These are phyloP conservation scores for Tephrocybe sp. DNA, from an alignment of 768 basidiomycete genomes.

Conservation along the genomic window DNA sequence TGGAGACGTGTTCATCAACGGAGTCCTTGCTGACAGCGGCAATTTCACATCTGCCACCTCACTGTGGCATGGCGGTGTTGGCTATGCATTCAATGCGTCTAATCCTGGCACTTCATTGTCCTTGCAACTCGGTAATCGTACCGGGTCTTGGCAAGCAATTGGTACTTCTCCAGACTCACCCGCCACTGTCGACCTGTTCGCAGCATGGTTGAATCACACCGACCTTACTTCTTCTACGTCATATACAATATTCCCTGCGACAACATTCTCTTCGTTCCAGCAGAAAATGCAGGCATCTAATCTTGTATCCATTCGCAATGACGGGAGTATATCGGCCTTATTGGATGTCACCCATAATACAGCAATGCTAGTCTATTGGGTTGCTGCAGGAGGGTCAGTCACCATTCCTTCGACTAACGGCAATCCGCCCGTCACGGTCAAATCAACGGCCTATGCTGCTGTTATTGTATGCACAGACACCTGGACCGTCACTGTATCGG, in stretches of 20 bases:
- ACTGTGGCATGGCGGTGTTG: conserved; percentile 67
- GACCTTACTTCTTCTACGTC: conserved; percentile 36
- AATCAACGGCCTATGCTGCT: conserved; percentile 41
- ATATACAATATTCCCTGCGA: conserved; percentile 61
- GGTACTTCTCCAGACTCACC: conserved; percentile 63
- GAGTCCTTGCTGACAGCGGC: conserved; percentile 15
- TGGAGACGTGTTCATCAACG: conserved; percentile 50
- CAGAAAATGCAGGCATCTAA: conserved; percentile 30
- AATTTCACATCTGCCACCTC: conserved; percentile 27
- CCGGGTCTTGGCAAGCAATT: conserved; percentile 62
- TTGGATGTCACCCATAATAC: conserved; percentile 42
- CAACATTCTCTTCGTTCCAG: conserved; percentile 38
- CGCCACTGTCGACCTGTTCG: conserved; percentile 59
- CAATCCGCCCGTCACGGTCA: conserved; percentile 30
- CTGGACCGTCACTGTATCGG: conserved; percentile 57
- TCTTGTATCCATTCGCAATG: conserved; percentile 45
- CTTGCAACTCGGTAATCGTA: conserved; percentile 45
- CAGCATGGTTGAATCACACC: conserved; percentile 57
- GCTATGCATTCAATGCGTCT: conserved; percentile 49
- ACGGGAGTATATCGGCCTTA: conserved; percentile 48
- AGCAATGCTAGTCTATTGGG: conserved; percentile 59
- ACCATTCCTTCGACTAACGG: conserved; percentile 28
- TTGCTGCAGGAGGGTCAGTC: conserved; percentile 42
- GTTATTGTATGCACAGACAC: conserved; percentile 43
- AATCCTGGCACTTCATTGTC: conserved; percentile 34